Conservation (phyloP, 1,139 yeast genomes). For the Pichia sp. region DNA sequence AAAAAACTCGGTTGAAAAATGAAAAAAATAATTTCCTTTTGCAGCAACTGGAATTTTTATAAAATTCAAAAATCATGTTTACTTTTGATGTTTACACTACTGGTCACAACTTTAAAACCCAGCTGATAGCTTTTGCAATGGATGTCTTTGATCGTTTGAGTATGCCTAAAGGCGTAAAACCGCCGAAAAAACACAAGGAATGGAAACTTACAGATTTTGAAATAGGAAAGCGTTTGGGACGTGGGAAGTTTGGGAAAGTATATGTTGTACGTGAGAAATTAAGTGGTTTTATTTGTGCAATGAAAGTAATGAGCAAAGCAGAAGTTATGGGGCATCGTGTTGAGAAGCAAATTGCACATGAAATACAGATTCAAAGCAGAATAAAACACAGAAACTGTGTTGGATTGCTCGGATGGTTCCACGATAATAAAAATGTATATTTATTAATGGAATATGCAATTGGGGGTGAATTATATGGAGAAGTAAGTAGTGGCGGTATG, state of each 20-base stretch:
- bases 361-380: constrained; percentile 82
- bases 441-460: constrained; percentile 79
- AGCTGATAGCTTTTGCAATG: background rate
- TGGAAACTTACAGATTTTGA: constrained; percentile 57
- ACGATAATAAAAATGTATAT: constrained; percentile 73
- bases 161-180: background rate
- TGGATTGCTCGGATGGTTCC: constrained; percentile 79
- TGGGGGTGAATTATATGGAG: constrained; percentile 74
- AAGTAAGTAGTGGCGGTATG: constrained; percentile 38
- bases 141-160: constrained; percentile 14
- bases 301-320: constrained; percentile 82
- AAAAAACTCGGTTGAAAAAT: background rate
- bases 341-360: constrained; percentile 85
- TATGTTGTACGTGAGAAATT: constrained; percentile 76
- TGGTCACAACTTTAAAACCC: background rate
- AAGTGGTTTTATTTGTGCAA: constrained; percentile 78
- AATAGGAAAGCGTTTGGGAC: constrained; percentile 81
- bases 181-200: background rate
- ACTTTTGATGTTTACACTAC: background rate
- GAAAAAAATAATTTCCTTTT: background rate
- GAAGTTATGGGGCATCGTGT: constrained; percentile 71
- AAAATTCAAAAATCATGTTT: background rate
- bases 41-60: background rate
- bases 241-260: constrained; percentile 90
- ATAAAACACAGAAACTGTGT: constrained; percentile 72